phyloP scores from a whole-genome alignment of 164 flowering plant genomes.

The Aristolochia contorta region DNA sequence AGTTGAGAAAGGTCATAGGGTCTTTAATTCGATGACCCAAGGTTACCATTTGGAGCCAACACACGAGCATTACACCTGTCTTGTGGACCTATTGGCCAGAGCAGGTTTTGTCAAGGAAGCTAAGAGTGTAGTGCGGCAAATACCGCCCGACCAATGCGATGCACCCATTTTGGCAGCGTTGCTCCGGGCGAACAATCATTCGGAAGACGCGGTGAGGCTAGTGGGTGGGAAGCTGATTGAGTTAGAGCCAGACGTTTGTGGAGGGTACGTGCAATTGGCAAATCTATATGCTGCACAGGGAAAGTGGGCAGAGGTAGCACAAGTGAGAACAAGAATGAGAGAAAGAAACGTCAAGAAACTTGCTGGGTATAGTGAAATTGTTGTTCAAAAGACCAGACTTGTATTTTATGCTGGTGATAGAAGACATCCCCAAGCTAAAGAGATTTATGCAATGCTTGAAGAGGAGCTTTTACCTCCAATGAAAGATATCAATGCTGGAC shows the following conservation, averaged over 20 bases:
- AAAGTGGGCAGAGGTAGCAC: slow-evolving; percentile 42
- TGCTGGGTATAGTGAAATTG: slow-evolving; percentile 45
- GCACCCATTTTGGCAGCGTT: too few relatives aligned
- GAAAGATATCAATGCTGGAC: too few relatives aligned
- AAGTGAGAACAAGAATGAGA: slow-evolving; percentile 42
- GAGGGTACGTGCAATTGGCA: slow-evolving; percentile 33
- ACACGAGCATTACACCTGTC: slow-evolving; percentile 44
- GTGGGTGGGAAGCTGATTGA: slow-evolving; percentile 31
- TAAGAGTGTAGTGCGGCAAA: too few relatives aligned
- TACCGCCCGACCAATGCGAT: too few relatives aligned
- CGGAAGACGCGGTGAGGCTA: slow-evolving; percentile 16
- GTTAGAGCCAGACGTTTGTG: slow-evolving; percentile 35
- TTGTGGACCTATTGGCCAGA: slow-evolving; percentile 49
- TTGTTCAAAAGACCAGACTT: slow-evolving; percentile 30
- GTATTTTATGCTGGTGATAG: slow-evolving; percentile 36
- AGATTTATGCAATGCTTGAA: slow-evolving; percentile 21
- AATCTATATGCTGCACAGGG: slow-evolving; percentile 38
- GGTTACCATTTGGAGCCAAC: slow-evolving; percentile 36
- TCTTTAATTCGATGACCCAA: slow-evolving; percentile 32
- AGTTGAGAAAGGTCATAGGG: slow-evolving; percentile 15
- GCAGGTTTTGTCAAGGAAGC: slow-evolving; percentile 18
- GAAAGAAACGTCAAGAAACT: slow-evolving; percentile 39
- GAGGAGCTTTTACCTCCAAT: slow-evolving; percentile 5
- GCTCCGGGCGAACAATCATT: slow-evolving; percentile 8
- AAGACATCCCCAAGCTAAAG: slow-evolving; percentile 29